Conservation (phyloP, 371 early-diverging fungal species). For the Syncephalis plumigaleata region DNA sequence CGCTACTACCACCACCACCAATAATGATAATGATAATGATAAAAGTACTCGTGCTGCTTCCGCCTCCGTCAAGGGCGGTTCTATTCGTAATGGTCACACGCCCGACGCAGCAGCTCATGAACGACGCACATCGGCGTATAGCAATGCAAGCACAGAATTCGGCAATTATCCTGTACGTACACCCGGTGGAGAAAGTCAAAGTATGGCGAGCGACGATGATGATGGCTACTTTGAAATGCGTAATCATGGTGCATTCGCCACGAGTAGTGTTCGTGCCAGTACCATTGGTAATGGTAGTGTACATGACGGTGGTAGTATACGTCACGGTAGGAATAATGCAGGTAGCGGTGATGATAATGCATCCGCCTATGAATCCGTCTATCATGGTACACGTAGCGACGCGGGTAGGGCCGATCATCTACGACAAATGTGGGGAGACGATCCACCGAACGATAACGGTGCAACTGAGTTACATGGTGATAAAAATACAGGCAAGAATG, state of each 20-base stretch:
- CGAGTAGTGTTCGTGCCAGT: no score
- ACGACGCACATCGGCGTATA: background rate
- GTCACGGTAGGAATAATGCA: no score
- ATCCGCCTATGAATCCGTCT: no score
- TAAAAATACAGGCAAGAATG: background rate
- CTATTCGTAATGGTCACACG: background rate
- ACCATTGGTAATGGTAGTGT: no score
- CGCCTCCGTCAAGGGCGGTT: background rate
- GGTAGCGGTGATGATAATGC: no score
- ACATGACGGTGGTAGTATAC: no score
- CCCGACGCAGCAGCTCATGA: background rate
- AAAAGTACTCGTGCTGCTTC: no score
- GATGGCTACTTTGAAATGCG: no score
- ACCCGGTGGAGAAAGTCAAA: no score
- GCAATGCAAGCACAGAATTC: background rate
- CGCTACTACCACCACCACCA: slow-evolving; percentile 15
- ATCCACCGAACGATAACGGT: background rate
- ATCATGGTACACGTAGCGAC: background rate
- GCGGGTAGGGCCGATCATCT: background rate
- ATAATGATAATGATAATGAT: no score
- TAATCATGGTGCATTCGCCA: no score
- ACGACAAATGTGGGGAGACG: background rate
- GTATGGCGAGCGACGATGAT: no score
- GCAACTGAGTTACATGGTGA: background rate
- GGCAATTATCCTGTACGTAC: background rate